Conservation (phyloP, 495 filamentous ascomycete species). For the Melanomma pulvis-pyrius region DNA sequence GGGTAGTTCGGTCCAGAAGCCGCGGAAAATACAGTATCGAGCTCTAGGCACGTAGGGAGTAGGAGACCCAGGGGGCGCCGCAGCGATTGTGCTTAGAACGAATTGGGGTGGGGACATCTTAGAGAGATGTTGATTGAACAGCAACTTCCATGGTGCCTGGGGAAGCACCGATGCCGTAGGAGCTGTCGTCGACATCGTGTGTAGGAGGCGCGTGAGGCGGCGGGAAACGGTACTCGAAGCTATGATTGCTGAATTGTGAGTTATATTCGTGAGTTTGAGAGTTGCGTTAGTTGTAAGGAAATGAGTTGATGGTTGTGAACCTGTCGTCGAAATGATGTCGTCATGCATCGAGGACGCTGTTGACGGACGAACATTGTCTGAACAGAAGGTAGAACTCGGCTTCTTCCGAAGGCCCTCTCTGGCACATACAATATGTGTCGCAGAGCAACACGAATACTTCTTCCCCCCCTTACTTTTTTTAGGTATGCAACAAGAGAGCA, state of each 20-base stretch:
- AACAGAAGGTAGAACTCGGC: background rate
- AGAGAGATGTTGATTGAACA: constrained; percentile 67
- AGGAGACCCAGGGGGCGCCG: constrained; percentile 41
- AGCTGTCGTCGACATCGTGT: constrained; percentile 35
- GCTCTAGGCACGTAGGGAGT: constrained; percentile 58
- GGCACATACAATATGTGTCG: no score
- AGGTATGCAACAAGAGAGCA: no score
- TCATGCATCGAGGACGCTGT: background rate
- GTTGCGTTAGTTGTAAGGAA: background rate
- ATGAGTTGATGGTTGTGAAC: background rate
- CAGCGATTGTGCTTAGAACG: constrained; percentile 67
- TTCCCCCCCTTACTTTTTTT: no score
- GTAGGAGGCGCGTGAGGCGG: constrained; percentile 27
- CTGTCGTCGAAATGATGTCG: constrained; percentile 17
- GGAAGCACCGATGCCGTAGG: constrained; percentile 32
- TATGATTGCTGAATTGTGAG: constrained; percentile 27
- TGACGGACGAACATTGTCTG: background rate
- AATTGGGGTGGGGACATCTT: constrained; percentile 68
- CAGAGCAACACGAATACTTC: no score
- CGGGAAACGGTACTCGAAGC: constrained; percentile 20
- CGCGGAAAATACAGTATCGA: constrained; percentile 74
- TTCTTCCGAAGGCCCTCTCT: background rate
- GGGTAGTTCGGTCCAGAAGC: constrained; percentile 74
- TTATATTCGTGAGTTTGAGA: constrained; percentile 3
- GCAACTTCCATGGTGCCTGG: constrained; percentile 65